Conservation (phyloP, 352 stramenopile genomes). For the Phytophthora litchii region DNA sequence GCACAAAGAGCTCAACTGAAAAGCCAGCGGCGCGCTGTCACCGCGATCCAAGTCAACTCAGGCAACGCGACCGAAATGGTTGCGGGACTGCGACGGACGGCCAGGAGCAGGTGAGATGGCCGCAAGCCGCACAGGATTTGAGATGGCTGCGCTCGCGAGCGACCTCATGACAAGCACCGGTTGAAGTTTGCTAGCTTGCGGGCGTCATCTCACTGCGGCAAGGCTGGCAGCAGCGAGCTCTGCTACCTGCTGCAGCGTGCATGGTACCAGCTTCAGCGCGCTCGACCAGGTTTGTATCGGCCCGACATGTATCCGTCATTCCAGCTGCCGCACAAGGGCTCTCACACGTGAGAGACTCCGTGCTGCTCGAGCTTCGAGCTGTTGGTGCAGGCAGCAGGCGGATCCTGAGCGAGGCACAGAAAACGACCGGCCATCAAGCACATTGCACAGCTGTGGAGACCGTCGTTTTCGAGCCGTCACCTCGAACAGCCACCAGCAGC, state of each 20-base stretch:
- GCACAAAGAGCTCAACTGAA: slow-evolving; percentile 17
- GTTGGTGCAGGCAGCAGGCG: slow-evolving; percentile 13
- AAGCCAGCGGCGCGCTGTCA: slow-evolving; percentile 29
- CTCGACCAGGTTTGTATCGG: too few relatives aligned
- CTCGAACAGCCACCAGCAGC: too few relatives aligned
- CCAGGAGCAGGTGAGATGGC: slow-evolving; percentile 5
- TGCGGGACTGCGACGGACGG: not conserved
- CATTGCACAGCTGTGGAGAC: slow-evolving; percentile 1
- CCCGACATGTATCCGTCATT: too few relatives aligned
- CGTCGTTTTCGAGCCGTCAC: slow-evolving; percentile 19
- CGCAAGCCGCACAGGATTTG: slow-evolving; percentile 17
- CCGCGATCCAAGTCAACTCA: not conserved
- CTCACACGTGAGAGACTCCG: too few relatives aligned
- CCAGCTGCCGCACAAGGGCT: not conserved
- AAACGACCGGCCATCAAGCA: slow-evolving; percentile 22
- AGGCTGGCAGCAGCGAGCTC: too few relatives aligned
- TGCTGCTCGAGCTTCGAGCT: not conserved
- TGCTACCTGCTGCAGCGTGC: too few relatives aligned
- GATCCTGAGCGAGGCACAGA: slow-evolving; percentile 16
- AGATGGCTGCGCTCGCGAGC: slow-evolving; percentile 16
- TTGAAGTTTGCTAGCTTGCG: slow-evolving; percentile 18
- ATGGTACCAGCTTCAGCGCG: too few relatives aligned
- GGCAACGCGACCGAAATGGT: slow-evolving; percentile 2
- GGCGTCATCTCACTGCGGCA: slow-evolving; percentile 4
- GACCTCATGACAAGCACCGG: slow-evolving; percentile 9